These are phyloP conservation scores for Oldenlandia corymbosa DNA, from an alignment of 257 asterid genomes.

Conservation along the genomic window DNA sequence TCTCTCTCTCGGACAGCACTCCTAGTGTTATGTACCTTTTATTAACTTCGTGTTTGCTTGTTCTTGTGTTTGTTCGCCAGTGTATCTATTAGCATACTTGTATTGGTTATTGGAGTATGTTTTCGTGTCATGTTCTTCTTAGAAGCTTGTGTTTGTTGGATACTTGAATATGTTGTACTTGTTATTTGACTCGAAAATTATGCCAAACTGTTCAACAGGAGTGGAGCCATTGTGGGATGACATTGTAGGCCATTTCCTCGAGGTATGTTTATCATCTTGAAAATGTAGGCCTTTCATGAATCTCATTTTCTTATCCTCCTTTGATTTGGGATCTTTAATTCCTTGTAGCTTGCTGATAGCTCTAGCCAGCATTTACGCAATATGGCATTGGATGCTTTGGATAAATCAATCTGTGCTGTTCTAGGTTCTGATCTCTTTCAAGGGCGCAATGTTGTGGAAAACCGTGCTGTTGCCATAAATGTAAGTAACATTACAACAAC, in stretches of 20 bases:
- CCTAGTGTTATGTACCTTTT: neutral
- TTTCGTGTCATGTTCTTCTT: neutral
- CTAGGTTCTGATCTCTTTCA: constrained; percentile 76
- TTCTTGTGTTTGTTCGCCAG: too few species aligned
- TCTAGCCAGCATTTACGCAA: constrained; percentile 60
- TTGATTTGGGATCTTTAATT: constrained; percentile 18
- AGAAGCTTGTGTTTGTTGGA: neutral
- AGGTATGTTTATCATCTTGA: constrained; percentile 41
- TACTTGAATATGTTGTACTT: neutral
- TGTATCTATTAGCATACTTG: neutral
- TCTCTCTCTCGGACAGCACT: too few species aligned
- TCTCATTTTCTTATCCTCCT: neutral
- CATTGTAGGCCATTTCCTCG: constrained; percentile 75
- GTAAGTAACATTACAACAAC: too few species aligned
- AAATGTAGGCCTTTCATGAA: neutral
- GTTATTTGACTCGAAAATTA: neutral
- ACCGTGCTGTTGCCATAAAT: constrained; percentile 33
- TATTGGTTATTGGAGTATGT: neutral
- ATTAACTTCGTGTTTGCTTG: neutral
- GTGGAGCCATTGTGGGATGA: constrained; percentile 93
- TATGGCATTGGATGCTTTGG: constrained; percentile 87
- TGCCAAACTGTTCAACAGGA: constrained; percentile 48
- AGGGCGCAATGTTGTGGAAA: constrained; percentile 39
- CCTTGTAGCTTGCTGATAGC: constrained; percentile 84
- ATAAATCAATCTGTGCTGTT: constrained; percentile 89